A percentile compares a stretch with the other conserved stretches of the same genome.
These are phyloP conservation scores for Phoma sp. DNA, from an alignment of 2,329 filamentous ascomycete genomes.

Conservation along the genomic window DNA sequence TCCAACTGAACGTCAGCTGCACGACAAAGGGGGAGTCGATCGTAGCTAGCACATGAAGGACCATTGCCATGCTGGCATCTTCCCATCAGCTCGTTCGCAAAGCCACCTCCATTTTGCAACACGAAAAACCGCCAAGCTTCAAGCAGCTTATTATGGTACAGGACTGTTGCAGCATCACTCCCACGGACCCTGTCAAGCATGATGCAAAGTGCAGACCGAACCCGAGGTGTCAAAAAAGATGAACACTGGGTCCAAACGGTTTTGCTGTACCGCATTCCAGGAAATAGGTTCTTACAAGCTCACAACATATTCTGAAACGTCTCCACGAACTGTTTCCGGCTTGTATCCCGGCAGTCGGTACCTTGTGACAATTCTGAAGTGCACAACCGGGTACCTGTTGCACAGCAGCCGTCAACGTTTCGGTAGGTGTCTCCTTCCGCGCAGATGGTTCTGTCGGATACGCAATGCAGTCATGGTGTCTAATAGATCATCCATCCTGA, in stretches of 20 bases:
- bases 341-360: constrained; percentile 1
- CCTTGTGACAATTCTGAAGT: constrained; percentile 4
- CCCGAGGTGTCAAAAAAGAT: constrained; percentile 3
- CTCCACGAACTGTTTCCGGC: constrained; percentile 10
- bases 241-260: constrained; percentile 1
- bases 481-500: background rate
- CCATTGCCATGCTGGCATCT: constrained; percentile 1
- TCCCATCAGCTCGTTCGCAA: background rate
- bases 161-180: background rate
- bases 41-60: constrained; percentile 15
- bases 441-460: background rate
- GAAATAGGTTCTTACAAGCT: constrained; percentile 4
- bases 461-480: background rate
- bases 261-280: constrained; percentile 10
- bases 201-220: constrained; percentile 3
- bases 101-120: constrained; percentile 7
- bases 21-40: constrained; percentile 13
- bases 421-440: background rate
- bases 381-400: constrained; percentile 1
- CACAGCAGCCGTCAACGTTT: constrained; percentile 14
- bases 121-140: constrained; percentile 8
- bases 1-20: constrained; percentile 11
- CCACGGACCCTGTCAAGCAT: constrained; percentile 1
- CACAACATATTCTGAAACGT: constrained; percentile 14
- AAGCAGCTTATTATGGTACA: background rate